phyloP scores from a whole-genome alignment of 768 basidiomycete genomes.

The Podaxis carcinomalis region DNA sequence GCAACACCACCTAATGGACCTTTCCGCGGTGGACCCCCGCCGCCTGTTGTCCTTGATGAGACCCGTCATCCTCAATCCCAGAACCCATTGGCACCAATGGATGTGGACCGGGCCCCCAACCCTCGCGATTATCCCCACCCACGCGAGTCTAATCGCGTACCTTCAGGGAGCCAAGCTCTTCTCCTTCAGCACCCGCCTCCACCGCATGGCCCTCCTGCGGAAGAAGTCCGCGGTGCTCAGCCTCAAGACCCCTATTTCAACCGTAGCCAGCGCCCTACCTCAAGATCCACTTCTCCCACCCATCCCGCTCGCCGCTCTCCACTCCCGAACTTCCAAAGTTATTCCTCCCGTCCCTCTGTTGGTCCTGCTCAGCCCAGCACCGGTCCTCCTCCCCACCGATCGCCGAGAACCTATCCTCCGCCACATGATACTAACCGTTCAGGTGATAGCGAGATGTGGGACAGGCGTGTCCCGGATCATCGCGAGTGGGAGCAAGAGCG shows the following conservation, averaged over 20 bases:
- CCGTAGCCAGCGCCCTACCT: slow-evolving; percentile 48
- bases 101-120: slow-evolving; percentile 54
- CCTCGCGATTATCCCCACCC: slow-evolving; percentile 54
- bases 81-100: slow-evolving; percentile 78
- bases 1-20: slow-evolving; percentile 52
- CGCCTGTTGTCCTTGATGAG: slow-evolving; percentile 78
- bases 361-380: slow-evolving; percentile 47
- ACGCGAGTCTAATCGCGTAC: slow-evolving; percentile 48
- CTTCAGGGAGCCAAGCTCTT: slow-evolving; percentile 49
- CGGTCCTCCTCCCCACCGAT: slow-evolving; percentile 44
- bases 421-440: slow-evolving; percentile 47
- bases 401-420: slow-evolving; percentile 51
- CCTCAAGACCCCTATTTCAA: slow-evolving; percentile 46
- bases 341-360: slow-evolving; percentile 46
- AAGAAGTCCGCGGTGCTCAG: slow-evolving; percentile 45
- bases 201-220: slow-evolving; percentile 53
- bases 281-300: slow-evolving; percentile 49
- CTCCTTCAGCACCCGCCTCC: slow-evolving; percentile 66
- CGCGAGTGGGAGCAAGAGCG: slow-evolving; percentile 47
- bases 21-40: slow-evolving; percentile 80
- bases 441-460: slow-evolving; percentile 57
- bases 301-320: slow-evolving; percentile 54
- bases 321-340: slow-evolving; percentile 41
- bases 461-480: slow-evolving; percentile 41
- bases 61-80: slow-evolving; percentile 62